Percentiles rank a stretch among this genome's conserved stretches.
These are phyloP conservation scores for Choiromyces venosus DNA, from an alignment of 495 filamentous ascomycete genomes.

Conservation along the genomic window DNA sequence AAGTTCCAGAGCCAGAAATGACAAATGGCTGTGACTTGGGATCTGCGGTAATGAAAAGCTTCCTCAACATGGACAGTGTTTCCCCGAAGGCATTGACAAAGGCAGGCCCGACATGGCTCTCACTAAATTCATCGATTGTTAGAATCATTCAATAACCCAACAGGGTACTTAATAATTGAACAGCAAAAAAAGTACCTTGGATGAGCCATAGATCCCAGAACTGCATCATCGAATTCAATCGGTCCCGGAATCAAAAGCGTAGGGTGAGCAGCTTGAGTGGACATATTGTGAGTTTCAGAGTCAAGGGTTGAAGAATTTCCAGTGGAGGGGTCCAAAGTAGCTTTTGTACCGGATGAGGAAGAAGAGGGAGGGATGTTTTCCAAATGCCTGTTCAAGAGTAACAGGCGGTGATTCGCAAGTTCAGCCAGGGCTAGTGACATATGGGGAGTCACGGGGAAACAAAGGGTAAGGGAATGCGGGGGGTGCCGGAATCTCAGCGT, in stretches of 20 bases:
- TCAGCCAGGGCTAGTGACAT: constrained; percentile 22
- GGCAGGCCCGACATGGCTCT: constrained; percentile 81
- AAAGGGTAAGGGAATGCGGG: constrained; percentile 5
- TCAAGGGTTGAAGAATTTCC: constrained; percentile 1
- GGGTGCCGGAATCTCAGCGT: neutral
- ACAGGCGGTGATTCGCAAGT: constrained; percentile 34
- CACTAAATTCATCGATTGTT: constrained; percentile 49
- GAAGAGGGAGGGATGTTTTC: neutral
- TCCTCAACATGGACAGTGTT: constrained; percentile 75
- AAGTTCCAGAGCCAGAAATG: constrained; percentile 86
- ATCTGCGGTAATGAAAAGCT: constrained; percentile 83
- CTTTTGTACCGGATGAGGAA: neutral
- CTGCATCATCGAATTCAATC: constrained; percentile 97
- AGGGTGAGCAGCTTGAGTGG: constrained; percentile 35
- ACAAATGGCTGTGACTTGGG: constrained; percentile 83
- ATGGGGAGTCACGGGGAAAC: constrained; percentile 7
- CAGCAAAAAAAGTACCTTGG: constrained; percentile 63
- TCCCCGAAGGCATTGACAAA: constrained; percentile 92
- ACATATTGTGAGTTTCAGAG: constrained; percentile 24
- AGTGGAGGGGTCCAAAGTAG: constrained; percentile 16
- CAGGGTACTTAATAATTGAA: neutral
- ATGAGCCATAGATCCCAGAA: constrained; percentile 90
- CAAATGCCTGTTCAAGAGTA: constrained; percentile 29
- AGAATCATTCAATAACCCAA: neutral
- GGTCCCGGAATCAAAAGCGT: constrained; percentile 85